Conservation (phyloP, 805 yeast genomes). For the Saturnispora sekii region DNA sequence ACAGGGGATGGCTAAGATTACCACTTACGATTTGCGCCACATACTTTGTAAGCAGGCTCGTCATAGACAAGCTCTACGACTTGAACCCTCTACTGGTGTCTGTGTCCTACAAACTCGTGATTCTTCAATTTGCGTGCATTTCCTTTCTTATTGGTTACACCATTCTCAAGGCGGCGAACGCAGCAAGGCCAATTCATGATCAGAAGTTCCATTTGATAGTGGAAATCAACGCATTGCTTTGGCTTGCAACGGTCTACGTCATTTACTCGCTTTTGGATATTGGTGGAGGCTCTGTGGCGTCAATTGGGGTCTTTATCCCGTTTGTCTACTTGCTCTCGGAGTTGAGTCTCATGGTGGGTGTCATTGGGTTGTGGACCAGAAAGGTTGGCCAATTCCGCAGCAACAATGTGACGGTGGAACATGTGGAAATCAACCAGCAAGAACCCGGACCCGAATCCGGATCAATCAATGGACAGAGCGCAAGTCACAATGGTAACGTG, state of each 20-base stretch:
- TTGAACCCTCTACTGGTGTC: constrained; percentile 44
- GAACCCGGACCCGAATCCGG: too few relatives aligned
- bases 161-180: constrained; percentile 37
- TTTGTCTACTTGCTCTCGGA: constrained; percentile 3
- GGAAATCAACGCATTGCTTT: constrained; percentile 44
- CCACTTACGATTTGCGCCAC: constrained; percentile 50
- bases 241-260: constrained; percentile 45
- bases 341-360: constrained; percentile 32
- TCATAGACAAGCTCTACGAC: constrained; percentile 32
- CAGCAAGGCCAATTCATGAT: constrained; percentile 42
- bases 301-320: neutral
- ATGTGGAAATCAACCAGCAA: constrained; percentile 6
- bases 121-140: constrained; percentile 38
- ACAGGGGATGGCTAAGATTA: constrained; percentile 42
- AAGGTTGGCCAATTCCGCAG: constrained; percentile 16
- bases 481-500: too few relatives aligned
- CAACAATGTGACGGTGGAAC: constrained; percentile 15
- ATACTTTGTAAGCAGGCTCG: constrained; percentile 25
- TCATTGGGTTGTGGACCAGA: constrained; percentile 33
- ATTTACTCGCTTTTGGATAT: constrained; percentile 37
- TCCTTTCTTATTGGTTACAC: constrained; percentile 47
- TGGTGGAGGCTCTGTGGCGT: constrained; percentile 42
- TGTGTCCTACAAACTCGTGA: constrained; percentile 38
- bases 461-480: too few relatives aligned
- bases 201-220: constrained; percentile 49